Percentiles rank a stretch among this genome's conserved stretches.
Conservation (phyloP, 163 green algal species). For the Scenedesmus sp. region DNA sequence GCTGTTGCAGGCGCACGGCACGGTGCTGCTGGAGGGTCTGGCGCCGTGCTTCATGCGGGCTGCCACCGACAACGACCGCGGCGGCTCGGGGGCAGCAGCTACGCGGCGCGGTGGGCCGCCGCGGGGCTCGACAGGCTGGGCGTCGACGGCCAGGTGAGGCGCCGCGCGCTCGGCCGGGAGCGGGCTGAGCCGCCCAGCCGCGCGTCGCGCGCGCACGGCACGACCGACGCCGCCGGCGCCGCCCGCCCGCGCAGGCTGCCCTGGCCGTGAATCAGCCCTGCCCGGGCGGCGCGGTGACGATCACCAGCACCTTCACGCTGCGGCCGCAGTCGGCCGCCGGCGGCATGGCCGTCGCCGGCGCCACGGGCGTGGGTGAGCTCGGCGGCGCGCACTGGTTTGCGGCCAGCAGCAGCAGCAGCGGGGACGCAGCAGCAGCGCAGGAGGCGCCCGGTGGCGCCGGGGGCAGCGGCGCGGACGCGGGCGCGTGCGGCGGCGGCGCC, state of each 20-base stretch:
- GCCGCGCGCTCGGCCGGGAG: too few species aligned
- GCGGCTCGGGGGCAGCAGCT: conserved; percentile 78
- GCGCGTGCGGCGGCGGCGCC: too few species aligned
- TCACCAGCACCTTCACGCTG: conserved; percentile 22
- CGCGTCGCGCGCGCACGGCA: too few species aligned
- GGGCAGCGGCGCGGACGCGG: background rate
- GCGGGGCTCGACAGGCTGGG: conserved; percentile 84
- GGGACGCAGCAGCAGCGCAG: background rate
- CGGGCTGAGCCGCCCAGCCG: too few species aligned
- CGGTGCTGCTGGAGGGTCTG: conserved; percentile 61
- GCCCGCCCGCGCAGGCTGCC: too few species aligned
- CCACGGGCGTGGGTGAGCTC: conserved; percentile 63
- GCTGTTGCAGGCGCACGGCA: conserved; percentile 28
- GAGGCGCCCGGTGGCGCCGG: background rate
- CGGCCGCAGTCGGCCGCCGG: background rate
- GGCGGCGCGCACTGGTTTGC: conserved; percentile 73
- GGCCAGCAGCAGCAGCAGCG: background rate
- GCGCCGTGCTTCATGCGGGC: conserved; percentile 83
- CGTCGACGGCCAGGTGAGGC: conserved; percentile 30
- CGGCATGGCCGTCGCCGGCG: background rate
- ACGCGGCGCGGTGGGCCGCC: conserved; percentile 79
- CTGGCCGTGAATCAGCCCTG: background rate
- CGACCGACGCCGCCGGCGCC: too few species aligned
- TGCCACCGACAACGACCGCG: conserved; percentile 94
- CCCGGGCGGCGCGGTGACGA: background rate